These are phyloP conservation scores for Neonectria punicea DNA, from an alignment of 2,329 filamentous ascomycete genomes.

Conservation along the genomic window DNA sequence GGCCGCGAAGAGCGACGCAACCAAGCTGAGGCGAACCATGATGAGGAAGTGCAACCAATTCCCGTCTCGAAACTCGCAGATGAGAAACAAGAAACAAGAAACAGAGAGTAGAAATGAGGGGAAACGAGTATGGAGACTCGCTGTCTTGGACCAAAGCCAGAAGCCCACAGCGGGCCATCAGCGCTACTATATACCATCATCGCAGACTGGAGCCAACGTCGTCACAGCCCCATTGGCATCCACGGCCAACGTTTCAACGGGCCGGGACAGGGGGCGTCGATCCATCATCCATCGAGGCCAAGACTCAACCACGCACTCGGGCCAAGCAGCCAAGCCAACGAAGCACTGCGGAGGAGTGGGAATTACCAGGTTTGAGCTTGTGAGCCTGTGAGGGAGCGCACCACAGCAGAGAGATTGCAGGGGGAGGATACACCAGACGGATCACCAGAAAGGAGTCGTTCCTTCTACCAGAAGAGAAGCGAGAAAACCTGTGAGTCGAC, in stretches of 20 bases:
- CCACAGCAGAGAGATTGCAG: slow-evolving; percentile 18
- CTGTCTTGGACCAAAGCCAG: not conserved
- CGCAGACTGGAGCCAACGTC: not conserved
- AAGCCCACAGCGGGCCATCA: not conserved
- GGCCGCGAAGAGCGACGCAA: slow-evolving; percentile 50
- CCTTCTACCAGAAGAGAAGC: not conserved
- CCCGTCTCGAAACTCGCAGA: not conserved
- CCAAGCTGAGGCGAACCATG: slow-evolving; percentile 51
- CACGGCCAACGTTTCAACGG: not conserved
- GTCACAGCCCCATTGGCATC: slow-evolving; percentile 6
- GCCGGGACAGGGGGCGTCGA: not conserved
- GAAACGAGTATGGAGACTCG: slow-evolving; percentile 10
- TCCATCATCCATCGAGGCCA: not conserved
- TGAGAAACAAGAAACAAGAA: not conserved
- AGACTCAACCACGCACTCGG: not conserved
- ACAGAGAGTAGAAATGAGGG: not conserved
- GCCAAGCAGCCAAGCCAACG: not conserved
- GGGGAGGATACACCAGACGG: slow-evolving; percentile 9
- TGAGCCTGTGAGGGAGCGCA: not conserved
- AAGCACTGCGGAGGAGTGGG: slow-evolving; percentile 5
- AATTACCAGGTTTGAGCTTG: not conserved
- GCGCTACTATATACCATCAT: slow-evolving; percentile 15
- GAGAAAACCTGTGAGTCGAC: slow-evolving; percentile 1
- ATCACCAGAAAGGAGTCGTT: not conserved
- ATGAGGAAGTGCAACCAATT: slow-evolving; percentile 7